Evolutionary conservation across 2,329 filamentous ascomycete species (phyloP), one percentile per base, ranked within the genome.

Genomic region (Chaetoscypha palmicola): DNA sequence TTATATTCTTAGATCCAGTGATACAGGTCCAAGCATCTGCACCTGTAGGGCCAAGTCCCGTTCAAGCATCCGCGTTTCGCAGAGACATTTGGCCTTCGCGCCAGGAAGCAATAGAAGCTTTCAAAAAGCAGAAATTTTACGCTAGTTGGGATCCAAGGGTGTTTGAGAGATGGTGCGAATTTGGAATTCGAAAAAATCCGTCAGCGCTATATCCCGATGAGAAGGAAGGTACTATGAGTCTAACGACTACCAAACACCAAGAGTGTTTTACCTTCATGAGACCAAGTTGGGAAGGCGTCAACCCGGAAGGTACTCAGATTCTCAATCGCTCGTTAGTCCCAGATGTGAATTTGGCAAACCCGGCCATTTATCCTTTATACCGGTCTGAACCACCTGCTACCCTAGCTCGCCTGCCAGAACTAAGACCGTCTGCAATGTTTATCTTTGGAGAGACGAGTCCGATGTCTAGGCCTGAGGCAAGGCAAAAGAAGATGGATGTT

Each of bases 1-100:
- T 95, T 5, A 70, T 94, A 34, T 74, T 94, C 23, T 68, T 96
- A n/a, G 90, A 96, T 60, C 88, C 90, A 0, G 85, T 92, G 49
- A 82, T 95, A 53, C 73, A 77, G 39, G 58, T 62, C 5, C 57
- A 66, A 47, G 64, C 68, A 62, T 69, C 71, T 54, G 55, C 63
- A 57, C 20, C 58, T 57, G 12, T 57, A 16, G 61, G 61, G 23
- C 57, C 59, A 19, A 58, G 61, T n/a, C 68, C 70, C 0, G 77
- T 78, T 3, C 66, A 71, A 43, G 69, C 79, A 19, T 94, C 87
- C 24, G 76, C 83, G 8, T 72, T 73, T 51, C 80, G 91, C 11
- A 79, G 87, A 33, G 90, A 96, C 54, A 58, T 76, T 44, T 97
- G 91, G 92, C 83, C 88, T 0, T 88, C 83, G 0, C 77, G 83